Base-by-base conservation (phyloP, 1,284 basidiomycete species). In the Cerrena zonata region DNA sequence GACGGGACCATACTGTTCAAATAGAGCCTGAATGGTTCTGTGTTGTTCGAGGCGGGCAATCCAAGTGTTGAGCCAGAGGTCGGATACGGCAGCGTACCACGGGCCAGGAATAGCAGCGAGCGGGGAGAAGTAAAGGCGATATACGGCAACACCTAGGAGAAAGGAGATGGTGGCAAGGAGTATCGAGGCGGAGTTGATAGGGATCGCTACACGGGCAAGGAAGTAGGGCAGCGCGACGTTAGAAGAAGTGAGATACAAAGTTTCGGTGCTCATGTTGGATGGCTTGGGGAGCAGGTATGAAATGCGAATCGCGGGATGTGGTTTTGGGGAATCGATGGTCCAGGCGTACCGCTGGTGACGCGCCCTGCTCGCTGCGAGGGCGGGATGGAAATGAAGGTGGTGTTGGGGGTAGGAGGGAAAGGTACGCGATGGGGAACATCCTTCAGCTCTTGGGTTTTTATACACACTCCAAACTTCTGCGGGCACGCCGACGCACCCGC, bases 41-140 rank as follows among this genome's bases (percentile, higher is more conserved):
- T 83, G 86, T 72, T 88, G 83, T 57, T 79, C 80, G 49, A 88
- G 79, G 50, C 84, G 80, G 51, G 86, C 69, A 59, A 84, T 79
- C 61, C 88, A 84, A 44, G 76, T 76, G 10, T 75, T 82, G 54
- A 88, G 76, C 82, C 84, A 88, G 49, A 84, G 63, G 62, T 85
- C 76, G 52, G 85, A 86, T 56, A 86, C 64, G 53, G 85, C 84
- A 27, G 84, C 84, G 61, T 86, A 84, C 85, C 85, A 87, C 25
- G 85, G 85, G 26, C 85, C 85, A 39, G 85, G 85, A 67, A 88
- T 78, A 53, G 77, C 74, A 64, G 79, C 76, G 58, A 88, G 79
- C 45, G 85, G 85, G 56, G 82, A 84, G 62, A 86, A 70, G 67
- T 79, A 76, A 60, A 78, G 68, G 36, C 72, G 71, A 64, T 80